These are phyloP conservation scores for Cladophialophora chaetospira DNA, from an alignment of 2,329 filamentous ascomycete species.

Conservation along the genomic window DNA sequence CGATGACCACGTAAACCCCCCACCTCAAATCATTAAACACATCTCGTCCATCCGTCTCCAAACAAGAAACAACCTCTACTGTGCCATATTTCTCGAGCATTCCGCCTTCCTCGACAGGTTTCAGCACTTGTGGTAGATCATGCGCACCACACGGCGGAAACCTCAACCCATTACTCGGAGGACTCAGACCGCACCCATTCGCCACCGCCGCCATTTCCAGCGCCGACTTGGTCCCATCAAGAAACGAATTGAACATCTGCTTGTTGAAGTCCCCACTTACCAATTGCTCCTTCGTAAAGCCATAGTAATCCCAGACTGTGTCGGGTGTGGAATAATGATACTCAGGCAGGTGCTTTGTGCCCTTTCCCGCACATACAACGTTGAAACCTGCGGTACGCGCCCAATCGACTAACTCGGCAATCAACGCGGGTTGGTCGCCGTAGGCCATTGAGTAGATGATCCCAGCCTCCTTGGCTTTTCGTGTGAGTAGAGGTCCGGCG, in stretches of 20 bases:
- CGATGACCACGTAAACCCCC: slow-evolving; percentile 51
- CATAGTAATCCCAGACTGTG: slow-evolving; percentile 52
- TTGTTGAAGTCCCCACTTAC: slow-evolving; percentile 48
- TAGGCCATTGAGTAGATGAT: slow-evolving; percentile 54
- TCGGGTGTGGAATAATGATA: slow-evolving; percentile 52
- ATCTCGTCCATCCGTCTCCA: slow-evolving; percentile 47
- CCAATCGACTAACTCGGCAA: slow-evolving; percentile 49
- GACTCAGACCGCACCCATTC: slow-evolving; percentile 48
- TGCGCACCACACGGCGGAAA: slow-evolving; percentile 50
- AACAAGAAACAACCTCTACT: slow-evolving; percentile 50
- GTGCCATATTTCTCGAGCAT: slow-evolving; percentile 46
- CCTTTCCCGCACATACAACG: slow-evolving; percentile 50
- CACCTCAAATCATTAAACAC: slow-evolving; percentile 46
- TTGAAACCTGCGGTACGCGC: slow-evolving; percentile 49
- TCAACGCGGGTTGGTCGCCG: slow-evolving; percentile 50
- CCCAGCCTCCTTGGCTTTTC: slow-evolving; percentile 48
- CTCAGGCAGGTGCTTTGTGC: slow-evolving; percentile 50
- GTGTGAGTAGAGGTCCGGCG: slow-evolving; percentile 45
- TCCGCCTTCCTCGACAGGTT: slow-evolving; percentile 47
- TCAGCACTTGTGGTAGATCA: slow-evolving; percentile 47
- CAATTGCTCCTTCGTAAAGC: slow-evolving; percentile 50
- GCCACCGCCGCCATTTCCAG: slow-evolving; percentile 54
- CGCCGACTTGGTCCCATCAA: slow-evolving; percentile 52
- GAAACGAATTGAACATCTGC: slow-evolving; percentile 54
- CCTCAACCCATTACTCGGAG: slow-evolving; percentile 44